Evolutionary conservation across 2,329 filamentous ascomycete species (phyloP).

Genomic region (Diaporthe caulivora): DNA sequence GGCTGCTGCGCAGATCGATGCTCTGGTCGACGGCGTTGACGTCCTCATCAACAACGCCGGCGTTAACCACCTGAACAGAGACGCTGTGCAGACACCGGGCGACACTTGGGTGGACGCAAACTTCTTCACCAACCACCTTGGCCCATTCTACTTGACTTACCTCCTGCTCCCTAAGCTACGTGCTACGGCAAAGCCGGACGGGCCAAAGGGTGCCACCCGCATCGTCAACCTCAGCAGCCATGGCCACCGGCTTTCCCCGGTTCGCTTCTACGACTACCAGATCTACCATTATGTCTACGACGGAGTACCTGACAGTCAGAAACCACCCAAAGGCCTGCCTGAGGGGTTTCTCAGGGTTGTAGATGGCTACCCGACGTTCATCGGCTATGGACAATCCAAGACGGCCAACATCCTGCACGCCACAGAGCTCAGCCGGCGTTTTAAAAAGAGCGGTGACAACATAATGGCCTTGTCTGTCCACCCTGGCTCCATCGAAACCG

Average conservation of each 20-base stretch:
- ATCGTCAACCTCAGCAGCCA: constrained; percentile 57
- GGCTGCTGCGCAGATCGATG: constrained; percentile 51
- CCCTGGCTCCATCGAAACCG: constrained; percentile 36
- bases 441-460: constrained; percentile 44
- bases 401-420: constrained; percentile 60
- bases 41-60: constrained; percentile 40
- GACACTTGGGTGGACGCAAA: constrained; percentile 48
- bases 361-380: constrained; percentile 49
- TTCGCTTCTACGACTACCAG: constrained; percentile 58
- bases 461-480: constrained; percentile 36
- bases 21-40: constrained; percentile 51
- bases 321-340: constrained; percentile 25
- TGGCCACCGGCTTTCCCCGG: constrained; percentile 52
- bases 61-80: constrained; percentile 19
- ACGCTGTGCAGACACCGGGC: constrained; percentile 34
- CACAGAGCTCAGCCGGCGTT: constrained; percentile 49
- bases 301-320: constrained; percentile 43
- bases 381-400: constrained; percentile 61
- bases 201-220: constrained; percentile 46
- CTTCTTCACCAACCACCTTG: constrained; percentile 61
- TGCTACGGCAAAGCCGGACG: constrained; percentile 45
- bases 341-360: constrained; percentile 27
- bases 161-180: constrained; percentile 58
- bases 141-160: constrained; percentile 61
- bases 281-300: constrained; percentile 55